A percentile compares a stretch with the other conserved stretches of the same genome.
Evolutionary conservation across 345 rosid species (phyloP).

Genomic region (Eucalyptus coolabah): DNA sequence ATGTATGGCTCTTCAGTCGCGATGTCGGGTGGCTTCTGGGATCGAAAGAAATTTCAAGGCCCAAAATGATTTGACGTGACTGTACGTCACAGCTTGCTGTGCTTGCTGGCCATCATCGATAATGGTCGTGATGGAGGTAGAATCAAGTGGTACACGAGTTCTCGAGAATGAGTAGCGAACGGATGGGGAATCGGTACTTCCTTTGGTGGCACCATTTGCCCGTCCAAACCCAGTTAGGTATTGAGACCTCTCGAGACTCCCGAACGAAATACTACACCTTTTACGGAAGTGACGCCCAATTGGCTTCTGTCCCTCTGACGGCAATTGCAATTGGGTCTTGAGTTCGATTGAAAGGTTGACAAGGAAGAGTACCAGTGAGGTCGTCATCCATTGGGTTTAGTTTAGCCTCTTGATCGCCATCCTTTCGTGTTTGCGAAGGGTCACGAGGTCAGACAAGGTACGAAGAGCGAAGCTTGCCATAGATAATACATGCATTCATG

Average conservation of each 20-base stretch:
- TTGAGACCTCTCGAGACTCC: neutral
- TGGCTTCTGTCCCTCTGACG: neutral
- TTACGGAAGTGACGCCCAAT: fast-evolving
- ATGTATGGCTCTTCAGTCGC: neutral
- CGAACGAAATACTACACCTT: fast-evolving
- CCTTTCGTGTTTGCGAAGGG: fast-evolving
- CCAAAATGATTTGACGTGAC: neutral
- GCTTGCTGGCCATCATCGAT: neutral
- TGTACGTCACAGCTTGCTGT: neutral
- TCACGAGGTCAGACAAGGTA: neutral
- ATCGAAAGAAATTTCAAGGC: fast-evolving
- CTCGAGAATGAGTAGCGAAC: neutral
- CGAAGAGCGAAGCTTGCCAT: too few relatives aligned
- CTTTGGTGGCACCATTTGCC: fast-evolving
- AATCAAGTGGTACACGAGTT: fast-evolving
- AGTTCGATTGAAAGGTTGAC: too few relatives aligned
- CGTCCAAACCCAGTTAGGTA: fast-evolving
- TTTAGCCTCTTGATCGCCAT: neutral
- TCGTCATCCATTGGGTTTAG: neutral
- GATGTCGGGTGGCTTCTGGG: neutral
- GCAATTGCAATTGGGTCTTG: fast-evolving
- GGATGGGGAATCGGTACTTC: fast-evolving
- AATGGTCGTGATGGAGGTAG: neutral
- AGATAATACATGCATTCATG: fast-evolving
- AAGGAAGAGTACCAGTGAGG: neutral